Conservation (phyloP, 2,329 filamentous ascomycete species). For the Mycosphaerelloides madeirae region DNA sequence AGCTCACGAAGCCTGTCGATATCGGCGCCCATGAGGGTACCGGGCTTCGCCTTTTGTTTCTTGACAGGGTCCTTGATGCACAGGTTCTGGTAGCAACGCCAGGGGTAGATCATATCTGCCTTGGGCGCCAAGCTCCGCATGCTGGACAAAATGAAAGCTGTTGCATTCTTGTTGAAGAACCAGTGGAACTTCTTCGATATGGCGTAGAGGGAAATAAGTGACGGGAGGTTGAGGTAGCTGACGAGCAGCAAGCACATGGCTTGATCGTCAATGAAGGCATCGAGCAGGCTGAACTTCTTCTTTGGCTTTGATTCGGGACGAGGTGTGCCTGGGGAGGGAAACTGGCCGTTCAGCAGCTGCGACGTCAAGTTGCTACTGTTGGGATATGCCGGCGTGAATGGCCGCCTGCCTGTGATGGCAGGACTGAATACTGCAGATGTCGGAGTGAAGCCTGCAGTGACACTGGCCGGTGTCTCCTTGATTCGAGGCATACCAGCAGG, state of each 20-base stretch:
- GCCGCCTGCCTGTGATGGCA: background rate
- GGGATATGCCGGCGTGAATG: too few species aligned
- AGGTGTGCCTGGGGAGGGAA: too few species aligned
- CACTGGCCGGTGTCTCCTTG: conserved; percentile 2
- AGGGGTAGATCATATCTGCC: conserved; percentile 56
- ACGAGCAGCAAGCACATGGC: conserved; percentile 55
- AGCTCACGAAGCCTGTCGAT: conserved; percentile 18
- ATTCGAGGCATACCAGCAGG: conserved; percentile 18
- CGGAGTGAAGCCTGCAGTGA: conserved; percentile 3
- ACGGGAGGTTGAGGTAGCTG: conserved; percentile 49
- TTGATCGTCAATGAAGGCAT: conserved; percentile 32
- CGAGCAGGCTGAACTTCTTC: conserved; percentile 32
- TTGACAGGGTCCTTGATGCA: conserved; percentile 56
- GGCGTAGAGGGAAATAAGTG: conserved; percentile 61
- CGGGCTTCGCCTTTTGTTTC: conserved; percentile 21
- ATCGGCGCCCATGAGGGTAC: conserved; percentile 8
- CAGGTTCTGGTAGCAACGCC: conserved; percentile 53
- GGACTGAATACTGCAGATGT: background rate
- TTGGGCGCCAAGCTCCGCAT: conserved; percentile 52
- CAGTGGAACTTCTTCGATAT: conserved; percentile 60
- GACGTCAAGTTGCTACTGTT: too few species aligned
- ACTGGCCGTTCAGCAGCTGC: too few species aligned
- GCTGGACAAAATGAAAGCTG: conserved; percentile 55
- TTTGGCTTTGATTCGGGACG: background rate
- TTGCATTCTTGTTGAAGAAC: conserved; percentile 56